These are phyloP conservation scores for Diplosphaera chodatii DNA, from an alignment of 139 green algal genomes.

Conservation along the genomic window DNA sequence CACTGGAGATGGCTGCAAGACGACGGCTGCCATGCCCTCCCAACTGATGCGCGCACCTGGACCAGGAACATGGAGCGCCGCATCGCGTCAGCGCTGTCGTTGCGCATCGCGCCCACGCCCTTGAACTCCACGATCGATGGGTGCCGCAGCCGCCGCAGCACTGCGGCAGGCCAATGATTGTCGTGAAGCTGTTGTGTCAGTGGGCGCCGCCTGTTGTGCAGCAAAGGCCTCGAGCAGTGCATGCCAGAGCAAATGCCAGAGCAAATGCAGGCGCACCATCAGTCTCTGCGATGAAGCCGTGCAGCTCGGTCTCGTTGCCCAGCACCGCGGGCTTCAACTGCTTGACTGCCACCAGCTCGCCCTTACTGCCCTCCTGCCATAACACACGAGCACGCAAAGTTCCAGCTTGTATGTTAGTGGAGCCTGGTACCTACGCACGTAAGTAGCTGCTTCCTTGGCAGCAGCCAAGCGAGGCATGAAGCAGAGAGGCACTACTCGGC, in stretches of 20 bases:
- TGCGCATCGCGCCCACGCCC: slow-evolving; percentile 8
- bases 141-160: not conserved
- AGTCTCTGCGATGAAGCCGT: slow-evolving; percentile 58
- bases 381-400: too few relatives aligned
- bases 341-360: slow-evolving; percentile 53
- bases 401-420: too few relatives aligned
- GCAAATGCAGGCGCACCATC: slow-evolving; percentile 50
- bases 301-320: slow-evolving; percentile 41
- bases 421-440: too few relatives aligned
- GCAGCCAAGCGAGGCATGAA: too few relatives aligned
- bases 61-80: slow-evolving; percentile 42
- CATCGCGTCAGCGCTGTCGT: slow-evolving; percentile 13
- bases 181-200: too few relatives aligned
- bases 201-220: too few relatives aligned
- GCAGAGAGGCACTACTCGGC: too few relatives aligned
- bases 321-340: slow-evolving; percentile 57
- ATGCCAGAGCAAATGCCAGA: too few relatives aligned
- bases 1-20: too few relatives aligned
- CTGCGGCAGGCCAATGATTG: not conserved
- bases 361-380: too few relatives aligned
- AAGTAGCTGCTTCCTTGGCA: too few relatives aligned
- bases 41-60: slow-evolving; percentile 19
- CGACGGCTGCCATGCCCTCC: slow-evolving; percentile 4
- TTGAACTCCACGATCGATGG: slow-evolving; percentile 29
- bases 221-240: too few relatives aligned